Base-by-base conservation (phyloP, 208 protist genomes). In the Perkinsela sp. region DNA sequence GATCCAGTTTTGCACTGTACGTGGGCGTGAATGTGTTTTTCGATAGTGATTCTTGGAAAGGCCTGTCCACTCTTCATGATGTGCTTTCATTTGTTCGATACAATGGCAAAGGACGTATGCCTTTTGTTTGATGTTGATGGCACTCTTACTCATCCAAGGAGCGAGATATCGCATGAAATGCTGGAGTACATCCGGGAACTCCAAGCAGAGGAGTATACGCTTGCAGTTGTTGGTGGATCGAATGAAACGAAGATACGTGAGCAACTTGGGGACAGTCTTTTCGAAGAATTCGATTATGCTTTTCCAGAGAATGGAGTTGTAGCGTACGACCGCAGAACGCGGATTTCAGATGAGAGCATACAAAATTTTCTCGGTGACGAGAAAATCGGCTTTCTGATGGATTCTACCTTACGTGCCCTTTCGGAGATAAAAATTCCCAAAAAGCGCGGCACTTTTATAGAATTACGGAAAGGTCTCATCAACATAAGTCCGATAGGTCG, bases 401-500 rank as follows among this genome's bases (percentile, higher is more conserved):
- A 98, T 73, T 96, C 83, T 73, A 70, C 77, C 6, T 83, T 99
- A 30, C 72, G 70, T 16, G 82, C 95, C 69, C 86, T 99, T 65
- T 86, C 96, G 0, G 82, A 97, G 32, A 65, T 98, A 1, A 85
- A 97, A 68, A 96, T 99, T 71, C 96, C 96, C 67, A 86, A 96
- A 29, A 97, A 98, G 81, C 89, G 93, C 65, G 96, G 97, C 48
- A 99, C 96, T 1, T 99, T 99, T 76, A 76, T 99, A 68, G 96
- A 99, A 82, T 97, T 96, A 73, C 83, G 96, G 48, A 97, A 93
- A 68, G 96, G 96, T 29, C 98, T 99, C 95, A 77, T 99, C 48
- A 99, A 99, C 76, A 75, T 99, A 29, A 98, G 88, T 16, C 96
- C 96, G 31, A 96, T 98, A 71, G 97, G 97, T 28, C 84, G 97